Evolutionary conservation across 129 eudicot species (phyloP), one percentile per base, ranked within the genome.

Genomic region (Pseudognaphalium luteoalbum): DNA sequence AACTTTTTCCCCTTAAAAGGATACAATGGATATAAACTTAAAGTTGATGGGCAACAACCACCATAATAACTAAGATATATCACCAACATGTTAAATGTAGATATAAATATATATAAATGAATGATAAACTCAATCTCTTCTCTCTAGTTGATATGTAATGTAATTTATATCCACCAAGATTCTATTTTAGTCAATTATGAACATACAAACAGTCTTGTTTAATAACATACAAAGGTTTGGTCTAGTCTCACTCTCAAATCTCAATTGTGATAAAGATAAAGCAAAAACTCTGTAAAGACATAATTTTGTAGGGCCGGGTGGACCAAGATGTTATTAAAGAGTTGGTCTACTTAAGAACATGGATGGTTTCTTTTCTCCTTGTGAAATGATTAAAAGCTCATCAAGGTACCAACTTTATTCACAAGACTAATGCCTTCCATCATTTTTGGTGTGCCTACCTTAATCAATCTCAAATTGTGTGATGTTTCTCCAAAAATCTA

Each of bases 301-400:
- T 54, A 65, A 80, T 66, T 19, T 6, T 66, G 64, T 56, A 59
- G 83, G 83, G 62, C 73, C 82, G 51, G 14, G 76, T 47, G 82
- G 82, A n/a, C 78, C 78, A 37, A 25, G 4, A 60, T 69, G 72
- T 64, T 39, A 70, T 62, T 52, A 75, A 69, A 67, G 77, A 52
- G 75, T 68, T 62, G 80, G 77, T 59, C 73, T 75, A 32, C 34
- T 52, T 11, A 81, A 44, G 70, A 72, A 78, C 74, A 70, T 69
- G 80, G 81, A 22, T 17, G 62, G 64, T 73, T 21, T 41, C 67
- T 74, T 70, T 74, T 47, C 73, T 61, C 59, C 68, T 30, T 77
- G 80, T 83, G 86, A 74, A 61, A 83, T 83, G 86, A 83, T 83
- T 78, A 77, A 85, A 82, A 71, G 82, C 61, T 52, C 54, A 65